phyloP scores from a whole-genome alignment of 345 rosid species.

The Laguncularia racemosa region DNA sequence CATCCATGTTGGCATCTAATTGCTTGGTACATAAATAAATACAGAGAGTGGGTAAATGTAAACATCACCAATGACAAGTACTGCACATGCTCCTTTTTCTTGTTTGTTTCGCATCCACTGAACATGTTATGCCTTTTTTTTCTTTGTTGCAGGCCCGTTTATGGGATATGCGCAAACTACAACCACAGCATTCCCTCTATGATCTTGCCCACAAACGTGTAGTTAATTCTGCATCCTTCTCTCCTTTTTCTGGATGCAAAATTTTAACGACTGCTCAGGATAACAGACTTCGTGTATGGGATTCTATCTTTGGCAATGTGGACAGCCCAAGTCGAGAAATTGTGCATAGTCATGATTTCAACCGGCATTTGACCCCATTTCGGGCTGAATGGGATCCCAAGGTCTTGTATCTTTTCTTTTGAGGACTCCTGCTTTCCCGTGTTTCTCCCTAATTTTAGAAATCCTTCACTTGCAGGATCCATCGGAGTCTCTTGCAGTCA shows the following conservation, averaged over 20 bases:
- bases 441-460: background rate
- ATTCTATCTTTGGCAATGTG: constrained; percentile 74
- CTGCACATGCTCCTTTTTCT: no score
- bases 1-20: no score
- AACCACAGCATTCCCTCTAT: constrained; percentile 49
- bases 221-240: constrained; percentile 95
- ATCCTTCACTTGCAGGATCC: constrained; percentile 49
- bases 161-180: constrained; percentile 84
- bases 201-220: constrained; percentile 75
- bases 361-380: constrained; percentile 85
- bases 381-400: constrained; percentile 99
- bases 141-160: constrained; percentile 65
- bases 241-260: constrained; percentile 78
- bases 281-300: constrained; percentile 88
- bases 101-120: no score
- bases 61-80: no score
- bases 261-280: constrained; percentile 89
- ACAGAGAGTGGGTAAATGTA: no score
- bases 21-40: no score
- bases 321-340: constrained; percentile 91
- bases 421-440: background rate
- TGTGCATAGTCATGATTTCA: constrained; percentile 96
- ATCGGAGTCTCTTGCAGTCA: constrained; percentile 75
- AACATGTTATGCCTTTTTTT: constrained; percentile 1
- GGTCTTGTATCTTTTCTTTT: constrained; percentile 28